Evolutionary conservation across 257 asterid species (phyloP), one percentile per base, ranked within the genome.

Genomic region (Rauvolfia tetraphylla): DNA sequence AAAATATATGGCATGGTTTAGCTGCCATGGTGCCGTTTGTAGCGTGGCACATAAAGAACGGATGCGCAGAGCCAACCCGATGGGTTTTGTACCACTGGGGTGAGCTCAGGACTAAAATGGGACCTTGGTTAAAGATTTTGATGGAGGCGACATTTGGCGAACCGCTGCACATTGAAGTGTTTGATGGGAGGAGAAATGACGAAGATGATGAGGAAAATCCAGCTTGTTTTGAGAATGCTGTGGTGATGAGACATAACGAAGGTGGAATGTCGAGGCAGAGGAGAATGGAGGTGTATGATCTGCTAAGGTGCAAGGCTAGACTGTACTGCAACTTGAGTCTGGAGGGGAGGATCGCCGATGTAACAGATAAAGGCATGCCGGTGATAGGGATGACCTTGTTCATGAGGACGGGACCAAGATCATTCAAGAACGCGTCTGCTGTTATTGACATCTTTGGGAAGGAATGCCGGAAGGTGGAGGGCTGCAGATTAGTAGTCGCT

Each of bases 51-150:
- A 61, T 88, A n/a, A 85, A 80, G 81, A 81, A 80, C 74, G 73
- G 49, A 31, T 91, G 97, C 57, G 54, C 59, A 14, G 59, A 34
- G 0, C 93, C 97, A 14, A 65, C 78, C 11, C 70, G 90, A 12
- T 89, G 93, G 93, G 71, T 87, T 44, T 71, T 91, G 75, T 91
- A 87, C 85, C 95, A 89, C 27, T 85, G 92, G 97, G 97, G 97
- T 4, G 97, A 91, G 51, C 39, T 89, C 20, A 82, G 93, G 83
- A 73, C 81, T 9, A 82, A 78, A 61, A 86, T 89, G 87, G 90
- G 90, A 23, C 86, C 92, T 0, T 91, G 97, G 97, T 76, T 91
- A 80, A 81, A 54, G 58, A 75, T 86, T 13, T 57, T 89, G 5
- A 41, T 87, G 77, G 88, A 80, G 27, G 92, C 92, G 23, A 80